These are phyloP conservation scores for Acorus calamus DNA, from an alignment of 106 monocot genomes.

Conservation along the genomic window DNA sequence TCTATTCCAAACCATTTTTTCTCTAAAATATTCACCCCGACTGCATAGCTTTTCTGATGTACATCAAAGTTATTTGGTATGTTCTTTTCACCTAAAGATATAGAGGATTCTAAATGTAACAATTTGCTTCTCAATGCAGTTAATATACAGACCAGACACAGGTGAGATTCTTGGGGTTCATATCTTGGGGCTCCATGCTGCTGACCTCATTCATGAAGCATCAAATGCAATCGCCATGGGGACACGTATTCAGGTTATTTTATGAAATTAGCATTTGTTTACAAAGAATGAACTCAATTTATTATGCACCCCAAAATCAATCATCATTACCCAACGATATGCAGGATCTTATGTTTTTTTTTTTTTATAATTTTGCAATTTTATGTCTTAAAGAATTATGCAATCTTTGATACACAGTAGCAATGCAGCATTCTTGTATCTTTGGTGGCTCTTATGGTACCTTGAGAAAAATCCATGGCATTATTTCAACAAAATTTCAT, in stretches of 20 bases:
- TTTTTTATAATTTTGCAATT: background rate
- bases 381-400: no score
- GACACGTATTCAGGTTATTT: constrained; percentile 65
- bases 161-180: constrained; percentile 98
- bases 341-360: background rate
- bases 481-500: no score
- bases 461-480: no score
- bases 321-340: background rate
- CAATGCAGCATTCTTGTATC: no score
- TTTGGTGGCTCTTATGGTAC: no score
- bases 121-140: constrained; percentile 30
- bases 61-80: background rate
- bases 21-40: no score
- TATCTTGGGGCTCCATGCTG: constrained; percentile 93
- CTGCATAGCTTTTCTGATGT: no score
- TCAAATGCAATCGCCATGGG: constrained; percentile 93
- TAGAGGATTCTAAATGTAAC: background rate
- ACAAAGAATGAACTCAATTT: no score
- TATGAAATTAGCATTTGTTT: background rate
- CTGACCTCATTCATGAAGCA: constrained; percentile 95
- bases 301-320: no score
- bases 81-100: background rate
- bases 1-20: no score
- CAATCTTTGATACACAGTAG: no score
- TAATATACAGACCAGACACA: constrained; percentile 92